A percentile compares a stretch with the other conserved stretches of the same genome.
These are phyloP conservation scores for Cytospora piceae DNA, from an alignment of 2,329 filamentous ascomycete genomes.

Conservation along the genomic window DNA sequence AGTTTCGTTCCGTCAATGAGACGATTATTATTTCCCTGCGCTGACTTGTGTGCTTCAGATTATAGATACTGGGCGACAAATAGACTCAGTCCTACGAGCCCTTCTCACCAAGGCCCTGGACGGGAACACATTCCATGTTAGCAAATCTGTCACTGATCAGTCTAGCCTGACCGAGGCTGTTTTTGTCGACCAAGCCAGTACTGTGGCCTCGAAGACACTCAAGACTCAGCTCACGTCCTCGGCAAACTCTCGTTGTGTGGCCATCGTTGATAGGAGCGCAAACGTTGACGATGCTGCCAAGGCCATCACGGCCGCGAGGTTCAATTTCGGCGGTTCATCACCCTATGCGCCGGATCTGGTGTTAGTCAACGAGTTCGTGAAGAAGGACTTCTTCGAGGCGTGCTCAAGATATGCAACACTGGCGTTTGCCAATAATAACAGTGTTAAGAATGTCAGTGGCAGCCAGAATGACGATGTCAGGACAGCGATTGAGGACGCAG, in stretches of 20 bases:
- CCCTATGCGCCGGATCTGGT: slow-evolving; percentile 66
- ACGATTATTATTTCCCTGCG: neutral
- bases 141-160: slow-evolving; percentile 30
- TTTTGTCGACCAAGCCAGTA: slow-evolving; percentile 37
- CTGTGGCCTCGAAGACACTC: neutral
- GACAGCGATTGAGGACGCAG: slow-evolving; percentile 34
- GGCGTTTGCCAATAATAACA: slow-evolving; percentile 32
- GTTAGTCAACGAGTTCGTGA: slow-evolving; percentile 66
- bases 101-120: slow-evolving; percentile 35
- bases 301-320: slow-evolving; percentile 56
- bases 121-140: slow-evolving; percentile 35
- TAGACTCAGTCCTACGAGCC: slow-evolving; percentile 33
- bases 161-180: slow-evolving; percentile 31
- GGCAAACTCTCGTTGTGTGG: slow-evolving; percentile 41
- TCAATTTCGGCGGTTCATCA: slow-evolving; percentile 58
- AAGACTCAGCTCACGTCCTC: slow-evolving; percentile 31
- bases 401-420: slow-evolving; percentile 45
- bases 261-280: slow-evolving; percentile 64
- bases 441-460: slow-evolving; percentile 29
- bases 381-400: slow-evolving; percentile 57
- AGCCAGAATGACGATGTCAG: slow-evolving; percentile 33
- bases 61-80: slow-evolving; percentile 32
- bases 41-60: slow-evolving; percentile 30
- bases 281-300: slow-evolving; percentile 57
- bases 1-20: neutral